Evolutionary conservation across 2,329 filamentous ascomycete genomes (phyloP), one percentile per base, ranked within the genome.

Genomic region (Ramularia endophylla): DNA sequence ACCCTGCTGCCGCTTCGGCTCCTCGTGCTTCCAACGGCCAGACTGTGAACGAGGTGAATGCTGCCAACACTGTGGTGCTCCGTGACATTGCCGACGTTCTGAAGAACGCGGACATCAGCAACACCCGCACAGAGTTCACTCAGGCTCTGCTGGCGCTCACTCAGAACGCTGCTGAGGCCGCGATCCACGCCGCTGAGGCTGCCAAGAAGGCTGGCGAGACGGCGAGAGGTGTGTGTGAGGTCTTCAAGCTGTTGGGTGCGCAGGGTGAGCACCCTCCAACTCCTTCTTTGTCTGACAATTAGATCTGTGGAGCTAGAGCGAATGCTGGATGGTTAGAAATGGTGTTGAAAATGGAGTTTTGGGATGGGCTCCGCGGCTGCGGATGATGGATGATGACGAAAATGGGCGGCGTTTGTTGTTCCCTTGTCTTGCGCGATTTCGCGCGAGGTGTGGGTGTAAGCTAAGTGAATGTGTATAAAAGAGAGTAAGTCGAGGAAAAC

Each of bases 81-180:
- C 32, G 34, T n/a, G 40, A 40, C 27, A 45, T 48, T 16, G 42
- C 46, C 12, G 29, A 38, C 11, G 39, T 43, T 12, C 28, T 48
- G 16, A 30, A 39, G n/a, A 33, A 31, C 18, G 28, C 27, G 18
- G 46, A 36, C 12, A n/a, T 45, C 11, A 36, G 42, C 12, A 28
- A 18, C 18, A 42, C 42, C 20, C 42, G 43, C n/a, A 19, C 42
- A n/a, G 46, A 48, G 30, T 20, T 48, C 11, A 40, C 30, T 13
- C 30, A 42, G 18, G 37, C 42, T 28, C 27, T 45, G n/a, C 34
- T 43, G 17, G 31, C 38, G 27, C 37, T 48, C 19, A 41, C 34
- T 7, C 19, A 20, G 28, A 45, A 34, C 25, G 38, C 43, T 27
- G 43, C 46, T 3, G 34, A 44, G 34, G 42, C 43, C 29, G 42